Evolutionary conservation across 192 early-diverging fungal genomes (phyloP).

Genomic region (Entomortierella lignicola): DNA sequence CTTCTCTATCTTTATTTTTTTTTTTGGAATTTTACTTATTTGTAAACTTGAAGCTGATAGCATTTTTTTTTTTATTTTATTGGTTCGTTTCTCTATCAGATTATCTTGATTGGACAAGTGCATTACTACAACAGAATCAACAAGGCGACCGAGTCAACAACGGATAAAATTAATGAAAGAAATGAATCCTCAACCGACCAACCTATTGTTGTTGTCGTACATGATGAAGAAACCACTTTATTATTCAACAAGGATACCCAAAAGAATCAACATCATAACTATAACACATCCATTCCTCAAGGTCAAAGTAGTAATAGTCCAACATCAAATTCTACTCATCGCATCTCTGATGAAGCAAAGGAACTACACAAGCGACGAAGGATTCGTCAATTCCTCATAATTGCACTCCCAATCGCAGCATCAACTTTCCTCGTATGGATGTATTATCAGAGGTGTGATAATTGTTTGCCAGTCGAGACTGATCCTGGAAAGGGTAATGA

Average conservation of each 20-base stretch:
- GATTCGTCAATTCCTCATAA: not conserved
- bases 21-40: not conserved
- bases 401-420: conserved; percentile 4
- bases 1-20: not conserved
- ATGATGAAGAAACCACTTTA: not conserved
- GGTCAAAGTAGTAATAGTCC: not conserved
- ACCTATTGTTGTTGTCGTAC: not conserved
- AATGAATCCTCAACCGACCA: not conserved
- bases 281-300: not conserved
- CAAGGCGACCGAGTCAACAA: not conserved
- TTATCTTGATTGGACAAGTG: conserved; percentile 29
- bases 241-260: not conserved
- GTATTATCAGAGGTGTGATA: no score
- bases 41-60: not conserved
- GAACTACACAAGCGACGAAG: conserved; percentile 14
- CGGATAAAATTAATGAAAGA: not conserved
- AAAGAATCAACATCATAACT: not conserved
- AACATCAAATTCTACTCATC: not conserved
- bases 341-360: not conserved
- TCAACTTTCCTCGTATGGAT: conserved; percentile 22
- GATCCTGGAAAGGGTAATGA: conserved; percentile 3
- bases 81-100: not conserved
- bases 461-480: no score
- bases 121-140: conserved; percentile 26
- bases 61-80: not conserved